Evolutionary conservation across 192 early-diverging fungal species (phyloP), one percentile per base, ranked within the genome.

Genomic region (Piromyces sp.): DNA sequence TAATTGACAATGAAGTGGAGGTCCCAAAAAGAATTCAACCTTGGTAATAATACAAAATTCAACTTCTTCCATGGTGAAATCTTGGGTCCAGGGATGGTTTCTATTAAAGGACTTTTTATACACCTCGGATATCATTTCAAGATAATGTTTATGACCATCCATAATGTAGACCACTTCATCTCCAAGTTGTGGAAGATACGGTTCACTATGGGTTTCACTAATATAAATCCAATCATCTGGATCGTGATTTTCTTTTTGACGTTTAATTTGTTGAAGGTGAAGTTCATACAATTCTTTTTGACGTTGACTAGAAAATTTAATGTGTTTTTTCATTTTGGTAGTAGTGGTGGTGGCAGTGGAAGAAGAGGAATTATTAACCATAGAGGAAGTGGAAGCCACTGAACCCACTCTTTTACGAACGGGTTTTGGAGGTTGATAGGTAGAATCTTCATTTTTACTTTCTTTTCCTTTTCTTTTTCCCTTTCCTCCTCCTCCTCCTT

Each of bases 151-250:
- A 80, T 92, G 91, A 0, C 92, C 92, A 79, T 92, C 87, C 16
- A 82, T 80, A 79, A 92, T 86, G 31, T 91, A 87, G 13, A 87
- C 90, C 13, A 93, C 86, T 80, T 84, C 81, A 37, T 92, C 92
- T 30, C 89, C 90, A 2, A 93, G 40, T 79, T 93, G 92, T 28
- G 92, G 92, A 17, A 88, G 83, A 80, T 92, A 93, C 29, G 92
- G 92, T 68, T 68, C 51, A n/a, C 26, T 68, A 68, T 68, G 26
- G 0, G 51, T 68, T 68, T 68, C 51, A 68, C 51, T 68, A n/a
- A 68, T 68, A n/a, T n/a, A 68, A n/a, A 68, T 9, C 51, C 51
- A 68, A 68, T 68, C 51, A 68, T 28, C 22, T 22, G 51, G 51
- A 68, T 68, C 51, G n/a, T 68, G 19, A 26, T 68, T 68, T n/a